Conservation (phyloP, 495 filamentous ascomycete species). For the Trichocladium antarcticum region DNA sequence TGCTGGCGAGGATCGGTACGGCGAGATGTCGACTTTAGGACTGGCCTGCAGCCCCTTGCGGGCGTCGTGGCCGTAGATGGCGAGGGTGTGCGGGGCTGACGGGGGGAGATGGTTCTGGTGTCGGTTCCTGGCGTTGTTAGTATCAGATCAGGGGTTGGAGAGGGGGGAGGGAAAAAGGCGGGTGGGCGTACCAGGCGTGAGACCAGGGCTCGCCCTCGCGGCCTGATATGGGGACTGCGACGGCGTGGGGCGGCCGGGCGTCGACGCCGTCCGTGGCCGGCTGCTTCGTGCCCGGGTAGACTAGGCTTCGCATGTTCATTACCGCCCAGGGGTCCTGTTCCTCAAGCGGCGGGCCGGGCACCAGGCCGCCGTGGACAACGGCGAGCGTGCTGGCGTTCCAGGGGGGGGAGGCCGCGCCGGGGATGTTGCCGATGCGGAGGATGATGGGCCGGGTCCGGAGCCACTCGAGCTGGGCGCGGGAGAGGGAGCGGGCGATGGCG, state of each 20-base stretch:
- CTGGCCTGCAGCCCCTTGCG: conserved; percentile 49
- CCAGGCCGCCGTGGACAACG: conserved; percentile 76
- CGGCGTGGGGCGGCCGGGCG: conserved; percentile 9
- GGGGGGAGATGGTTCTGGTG: conserved; percentile 21
- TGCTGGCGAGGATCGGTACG: conserved; percentile 1
- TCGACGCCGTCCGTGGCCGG: conserved; percentile 1
- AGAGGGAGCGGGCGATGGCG: conserved; percentile 28
- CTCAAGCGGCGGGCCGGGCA: conserved; percentile 59
- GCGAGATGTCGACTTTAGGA: conserved; percentile 25
- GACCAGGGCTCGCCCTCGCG: conserved; percentile 55
- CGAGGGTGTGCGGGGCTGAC: not conserved
- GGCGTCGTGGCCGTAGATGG: conserved; percentile 80
- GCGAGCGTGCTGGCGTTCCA: conserved; percentile 47
- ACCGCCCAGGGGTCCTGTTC: conserved; percentile 67
- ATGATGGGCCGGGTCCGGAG: conserved; percentile 63
- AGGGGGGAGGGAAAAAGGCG: not conserved
- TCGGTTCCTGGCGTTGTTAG: conserved; percentile 17
- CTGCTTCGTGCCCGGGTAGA: conserved; percentile 11
- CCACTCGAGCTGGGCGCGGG: conserved; percentile 51
- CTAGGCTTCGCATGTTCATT: conserved; percentile 85
- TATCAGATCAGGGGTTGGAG: not conserved
- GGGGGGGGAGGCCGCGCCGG: conserved; percentile 20
- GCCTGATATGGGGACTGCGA: conserved; percentile 48
- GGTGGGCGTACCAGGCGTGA: conserved; percentile 37
- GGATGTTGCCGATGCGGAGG: conserved; percentile 52